These are phyloP conservation scores for Cyberlindnera mississippiensis DNA, from an alignment of 805 yeast genomes.

Conservation along the genomic window DNA sequence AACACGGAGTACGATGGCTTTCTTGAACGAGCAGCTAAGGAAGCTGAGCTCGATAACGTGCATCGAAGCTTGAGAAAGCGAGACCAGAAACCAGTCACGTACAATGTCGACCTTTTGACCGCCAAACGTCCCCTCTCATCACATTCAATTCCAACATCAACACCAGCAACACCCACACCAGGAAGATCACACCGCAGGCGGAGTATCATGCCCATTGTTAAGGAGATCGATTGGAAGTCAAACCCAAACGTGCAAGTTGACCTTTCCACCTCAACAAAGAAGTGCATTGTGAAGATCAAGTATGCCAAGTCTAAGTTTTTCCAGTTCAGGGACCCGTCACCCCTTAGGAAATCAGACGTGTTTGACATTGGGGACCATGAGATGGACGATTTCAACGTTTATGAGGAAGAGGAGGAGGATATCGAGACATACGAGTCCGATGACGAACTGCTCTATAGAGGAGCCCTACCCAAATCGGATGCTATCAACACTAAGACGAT, in stretches of 20 bases:
- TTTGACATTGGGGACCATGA: slow-evolving; percentile 24
- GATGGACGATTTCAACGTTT: slow-evolving; percentile 24
- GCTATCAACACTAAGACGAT: slow-evolving; percentile 57
- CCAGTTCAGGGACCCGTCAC: slow-evolving; percentile 27
- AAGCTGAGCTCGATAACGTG: slow-evolving; percentile 13
- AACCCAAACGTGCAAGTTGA: slow-evolving; percentile 24
- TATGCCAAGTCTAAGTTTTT: slow-evolving; percentile 25
- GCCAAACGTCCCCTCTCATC: not conserved
- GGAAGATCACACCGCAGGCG: slow-evolving; percentile 3
- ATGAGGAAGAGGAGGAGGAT: slow-evolving; percentile 20
- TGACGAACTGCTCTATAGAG: slow-evolving; percentile 64
- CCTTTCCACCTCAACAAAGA: no score
- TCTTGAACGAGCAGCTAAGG: slow-evolving; percentile 31
- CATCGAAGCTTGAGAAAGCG: slow-evolving; percentile 15
- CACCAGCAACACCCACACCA: not conserved
- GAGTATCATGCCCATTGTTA: not conserved
- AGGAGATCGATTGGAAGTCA: not conserved
- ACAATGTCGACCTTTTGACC: slow-evolving; percentile 4
- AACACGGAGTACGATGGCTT: slow-evolving; percentile 35
- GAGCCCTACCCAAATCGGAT: slow-evolving; percentile 55
- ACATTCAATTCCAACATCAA: not conserved
- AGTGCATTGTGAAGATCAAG: slow-evolving; percentile 13
- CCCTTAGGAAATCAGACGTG: slow-evolving; percentile 15
- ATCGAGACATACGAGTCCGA: slow-evolving; percentile 27
- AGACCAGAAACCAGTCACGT: slow-evolving; percentile 2